Evolutionary conservation across 2,329 filamentous ascomycete genomes (phyloP).

Genomic region (Epichloe brachyelytri): DNA sequence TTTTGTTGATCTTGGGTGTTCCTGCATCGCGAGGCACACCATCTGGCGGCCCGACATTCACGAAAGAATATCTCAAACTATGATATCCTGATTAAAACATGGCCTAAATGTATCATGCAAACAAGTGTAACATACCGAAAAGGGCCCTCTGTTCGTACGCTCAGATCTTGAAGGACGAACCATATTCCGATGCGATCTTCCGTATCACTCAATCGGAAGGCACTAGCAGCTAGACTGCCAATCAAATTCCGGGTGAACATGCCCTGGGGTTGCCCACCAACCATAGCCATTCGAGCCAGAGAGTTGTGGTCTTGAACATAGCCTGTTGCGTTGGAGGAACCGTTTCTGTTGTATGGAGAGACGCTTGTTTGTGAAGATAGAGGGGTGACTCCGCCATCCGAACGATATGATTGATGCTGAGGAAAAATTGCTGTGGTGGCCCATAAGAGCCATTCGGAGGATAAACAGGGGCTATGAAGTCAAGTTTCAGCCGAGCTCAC

Average conservation of each 20-base stretch:
- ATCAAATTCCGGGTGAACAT: constrained; percentile 96
- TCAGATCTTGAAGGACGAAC: constrained; percentile 94
- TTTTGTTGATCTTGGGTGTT: constrained; percentile 48
- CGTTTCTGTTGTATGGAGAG: constrained; percentile 16
- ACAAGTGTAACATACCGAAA: constrained; percentile 52
- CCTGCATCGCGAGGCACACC: constrained; percentile 26
- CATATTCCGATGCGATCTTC: constrained; percentile 78
- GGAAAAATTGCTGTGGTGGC: constrained; percentile 25
- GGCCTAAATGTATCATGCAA: neutral
- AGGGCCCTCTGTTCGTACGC: constrained; percentile 79
- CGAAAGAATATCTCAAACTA: constrained; percentile 59
- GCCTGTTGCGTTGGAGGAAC: constrained; percentile 9
- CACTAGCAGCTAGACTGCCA: constrained; percentile 79
- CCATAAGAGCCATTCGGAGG: constrained; percentile 20
- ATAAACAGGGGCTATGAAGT: constrained; percentile 14
- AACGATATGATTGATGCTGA: constrained; percentile 18
- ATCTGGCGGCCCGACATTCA: constrained; percentile 57
- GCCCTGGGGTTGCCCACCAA: constrained; percentile 46
- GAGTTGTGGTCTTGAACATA: constrained; percentile 19
- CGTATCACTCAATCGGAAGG: constrained; percentile 68
- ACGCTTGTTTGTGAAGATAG: constrained; percentile 16
- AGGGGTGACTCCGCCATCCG: constrained; percentile 14
- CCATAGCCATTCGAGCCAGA: constrained; percentile 22
- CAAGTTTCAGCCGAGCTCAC: neutral
- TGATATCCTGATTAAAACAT: constrained; percentile 9